Conservation (phyloP, 768 basidiomycete genomes). For the Naganishia kalamii region DNA sequence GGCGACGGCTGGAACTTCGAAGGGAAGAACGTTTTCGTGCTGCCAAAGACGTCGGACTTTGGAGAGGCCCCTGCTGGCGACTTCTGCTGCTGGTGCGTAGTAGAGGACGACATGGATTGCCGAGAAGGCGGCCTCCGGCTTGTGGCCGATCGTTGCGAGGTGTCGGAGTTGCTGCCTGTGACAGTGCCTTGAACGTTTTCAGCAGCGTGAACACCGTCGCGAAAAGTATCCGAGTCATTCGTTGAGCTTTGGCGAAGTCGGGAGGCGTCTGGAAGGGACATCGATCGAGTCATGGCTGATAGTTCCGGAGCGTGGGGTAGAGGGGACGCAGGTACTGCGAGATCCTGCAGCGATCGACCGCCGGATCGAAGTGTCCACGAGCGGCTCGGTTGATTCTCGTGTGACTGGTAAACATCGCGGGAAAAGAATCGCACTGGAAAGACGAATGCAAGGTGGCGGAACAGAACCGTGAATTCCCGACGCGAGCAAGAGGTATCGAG, state of each 20-base stretch:
- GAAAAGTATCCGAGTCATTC: neutral
- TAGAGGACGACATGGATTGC: neutral
- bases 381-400: neutral
- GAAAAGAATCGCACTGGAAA: constrained; percentile 11
- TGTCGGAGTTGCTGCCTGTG: neutral
- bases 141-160: neutral
- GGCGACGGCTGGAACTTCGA: neutral
- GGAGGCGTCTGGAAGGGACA: too few species aligned
- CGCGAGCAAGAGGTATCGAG: neutral
- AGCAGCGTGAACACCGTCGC: neutral
- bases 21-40: neutral
- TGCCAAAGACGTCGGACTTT: constrained; percentile 7
- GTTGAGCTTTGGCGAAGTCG: too few species aligned
- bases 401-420: neutral
- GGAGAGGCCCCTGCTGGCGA: too few species aligned
- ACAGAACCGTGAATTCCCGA: neutral
- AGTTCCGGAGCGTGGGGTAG: too few species aligned
- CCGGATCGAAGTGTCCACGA: neutral
- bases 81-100: neutral
- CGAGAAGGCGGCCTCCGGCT: neutral
- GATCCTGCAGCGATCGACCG: too few species aligned
- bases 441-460: too few species aligned
- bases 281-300: too few species aligned
- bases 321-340: too few species aligned
- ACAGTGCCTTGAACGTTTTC: neutral